Percentiles rank a stretch among this genome's conserved stretches.
These are phyloP conservation scores for Phytophthora crassamura DNA, from an alignment of 352 stramenopile species.

Conservation along the genomic window DNA sequence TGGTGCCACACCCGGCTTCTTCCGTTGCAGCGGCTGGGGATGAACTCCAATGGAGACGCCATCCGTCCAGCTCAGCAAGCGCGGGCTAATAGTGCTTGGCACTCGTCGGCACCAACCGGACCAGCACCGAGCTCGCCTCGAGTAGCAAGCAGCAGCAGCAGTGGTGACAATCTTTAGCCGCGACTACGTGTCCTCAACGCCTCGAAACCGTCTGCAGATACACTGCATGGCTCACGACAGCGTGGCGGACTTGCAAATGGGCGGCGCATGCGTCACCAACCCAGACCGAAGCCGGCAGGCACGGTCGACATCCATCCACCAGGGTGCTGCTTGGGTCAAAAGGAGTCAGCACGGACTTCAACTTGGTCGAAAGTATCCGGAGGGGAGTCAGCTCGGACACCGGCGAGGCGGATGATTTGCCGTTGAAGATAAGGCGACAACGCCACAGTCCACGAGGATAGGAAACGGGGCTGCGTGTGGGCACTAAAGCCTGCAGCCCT, in stretches of 20 bases:
- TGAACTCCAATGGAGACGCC: constrained; percentile 21
- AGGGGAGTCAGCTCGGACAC: constrained; percentile 27
- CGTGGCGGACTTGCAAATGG: constrained; percentile 8
- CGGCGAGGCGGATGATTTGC: constrained; percentile 19
- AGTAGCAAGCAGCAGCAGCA: no score
- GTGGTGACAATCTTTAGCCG: no score
- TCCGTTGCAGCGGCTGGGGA: constrained; percentile 11
- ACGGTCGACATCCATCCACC: no score
- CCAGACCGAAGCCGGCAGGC: constrained; percentile 14
- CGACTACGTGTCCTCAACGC: neutral
- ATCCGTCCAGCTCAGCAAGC: constrained; percentile 17
- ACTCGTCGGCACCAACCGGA: neutral
- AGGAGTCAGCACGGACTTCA: constrained; percentile 18
- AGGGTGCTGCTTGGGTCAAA: constrained; percentile 1
- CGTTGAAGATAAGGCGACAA: constrained; percentile 21
- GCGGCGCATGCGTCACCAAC: constrained; percentile 12
- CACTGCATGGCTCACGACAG: constrained; percentile 2
- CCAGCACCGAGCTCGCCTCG: neutral
- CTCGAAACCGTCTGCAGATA: constrained; percentile 14
- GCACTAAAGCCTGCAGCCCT: neutral
- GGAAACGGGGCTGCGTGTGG: constrained; percentile 10
- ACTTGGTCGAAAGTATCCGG: constrained; percentile 31
- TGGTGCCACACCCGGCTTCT: constrained; percentile 22
- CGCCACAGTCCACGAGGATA: constrained; percentile 12
- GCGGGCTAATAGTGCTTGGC: neutral